phyloP scores from a whole-genome alignment of 768 basidiomycete species.

The Leccinum uliginosum region DNA sequence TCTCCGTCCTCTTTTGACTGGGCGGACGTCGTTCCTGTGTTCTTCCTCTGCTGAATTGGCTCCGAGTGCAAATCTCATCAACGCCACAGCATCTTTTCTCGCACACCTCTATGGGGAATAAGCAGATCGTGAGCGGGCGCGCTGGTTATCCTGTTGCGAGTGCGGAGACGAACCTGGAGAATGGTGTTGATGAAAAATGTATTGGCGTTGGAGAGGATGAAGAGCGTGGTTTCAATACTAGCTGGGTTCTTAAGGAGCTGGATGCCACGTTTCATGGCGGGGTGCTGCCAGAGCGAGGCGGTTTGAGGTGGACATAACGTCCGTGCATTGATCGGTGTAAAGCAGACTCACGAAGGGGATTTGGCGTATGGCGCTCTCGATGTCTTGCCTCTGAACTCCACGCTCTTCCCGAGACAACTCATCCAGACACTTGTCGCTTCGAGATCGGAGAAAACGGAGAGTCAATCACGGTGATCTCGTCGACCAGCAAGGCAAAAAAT shows the following conservation, averaged over 20 bases:
- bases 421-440: slow-evolving; percentile 62
- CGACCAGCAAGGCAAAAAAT: background rate
- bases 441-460: too few species aligned
- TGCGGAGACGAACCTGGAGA: slow-evolving; percentile 52
- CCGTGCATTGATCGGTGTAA: background rate
- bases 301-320: background rate
- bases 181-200: slow-evolving; percentile 88
- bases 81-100: background rate
- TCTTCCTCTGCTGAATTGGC: slow-evolving; percentile 12
- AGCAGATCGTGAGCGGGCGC: background rate
- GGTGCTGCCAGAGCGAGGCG: slow-evolving; percentile 57
- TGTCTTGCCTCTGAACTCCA: slow-evolving; percentile 67
- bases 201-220: slow-evolving; percentile 95
- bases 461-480: too few species aligned
- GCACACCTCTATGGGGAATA: background rate
- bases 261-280: slow-evolving; percentile 94
- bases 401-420: slow-evolving; percentile 56
- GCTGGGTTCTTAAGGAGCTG: slow-evolving; percentile 61
- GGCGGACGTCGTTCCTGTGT: slow-evolving; percentile 11
- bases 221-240: slow-evolving; percentile 64
- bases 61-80: slow-evolving; percentile 1
- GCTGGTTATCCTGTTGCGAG: background rate
- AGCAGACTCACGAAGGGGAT: slow-evolving; percentile 76
- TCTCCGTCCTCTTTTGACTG: slow-evolving; percentile 24
- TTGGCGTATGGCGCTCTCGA: slow-evolving; percentile 69